Evolutionary conservation across 257 asterid species (phyloP).

Genomic region (Petrea volubilis): DNA sequence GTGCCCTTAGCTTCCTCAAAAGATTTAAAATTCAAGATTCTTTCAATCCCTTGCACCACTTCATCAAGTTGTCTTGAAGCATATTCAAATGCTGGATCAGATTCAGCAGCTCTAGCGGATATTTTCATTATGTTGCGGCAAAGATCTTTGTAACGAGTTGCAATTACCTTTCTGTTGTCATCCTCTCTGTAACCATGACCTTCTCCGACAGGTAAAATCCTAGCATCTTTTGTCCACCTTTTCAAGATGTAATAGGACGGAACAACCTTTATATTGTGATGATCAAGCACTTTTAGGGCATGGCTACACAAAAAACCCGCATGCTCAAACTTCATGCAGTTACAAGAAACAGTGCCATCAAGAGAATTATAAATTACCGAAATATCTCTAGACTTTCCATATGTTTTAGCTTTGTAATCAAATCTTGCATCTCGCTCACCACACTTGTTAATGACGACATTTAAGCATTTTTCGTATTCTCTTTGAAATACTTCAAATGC

Average conservation of each 20-base stretch:
- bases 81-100: conserved; percentile 57
- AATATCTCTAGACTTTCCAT: conserved; percentile 50
- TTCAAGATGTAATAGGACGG: conserved; percentile 54
- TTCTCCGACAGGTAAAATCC: conserved; percentile 39
- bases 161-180: conserved; percentile 42
- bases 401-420: conserved; percentile 57
- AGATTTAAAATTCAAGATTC: conserved; percentile 47
- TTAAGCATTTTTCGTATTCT: conserved; percentile 61
- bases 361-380: conserved; percentile 45
- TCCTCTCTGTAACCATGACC: conserved; percentile 28
- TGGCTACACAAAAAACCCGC: conserved; percentile 63
- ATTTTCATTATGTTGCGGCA: conserved; percentile 48
- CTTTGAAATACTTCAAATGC: conserved; percentile 59
- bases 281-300: conserved; percentile 62
- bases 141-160: conserved; percentile 54
- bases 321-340: conserved; percentile 66
- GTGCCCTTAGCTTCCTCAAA: conserved; percentile 38
- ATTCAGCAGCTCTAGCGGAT: conserved; percentile 62
- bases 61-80: conserved; percentile 59
- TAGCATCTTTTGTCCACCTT: conserved; percentile 69
- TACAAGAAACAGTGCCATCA: conserved; percentile 57
- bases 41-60: conserved; percentile 57
- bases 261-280: conserved; percentile 56
- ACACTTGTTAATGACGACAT: conserved; percentile 47
- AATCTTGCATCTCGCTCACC: conserved; percentile 44